These are phyloP conservation scores for Rhodosporidiobolus sp. DNA, from an alignment of 768 basidiomycete species.

Conservation along the genomic window DNA sequence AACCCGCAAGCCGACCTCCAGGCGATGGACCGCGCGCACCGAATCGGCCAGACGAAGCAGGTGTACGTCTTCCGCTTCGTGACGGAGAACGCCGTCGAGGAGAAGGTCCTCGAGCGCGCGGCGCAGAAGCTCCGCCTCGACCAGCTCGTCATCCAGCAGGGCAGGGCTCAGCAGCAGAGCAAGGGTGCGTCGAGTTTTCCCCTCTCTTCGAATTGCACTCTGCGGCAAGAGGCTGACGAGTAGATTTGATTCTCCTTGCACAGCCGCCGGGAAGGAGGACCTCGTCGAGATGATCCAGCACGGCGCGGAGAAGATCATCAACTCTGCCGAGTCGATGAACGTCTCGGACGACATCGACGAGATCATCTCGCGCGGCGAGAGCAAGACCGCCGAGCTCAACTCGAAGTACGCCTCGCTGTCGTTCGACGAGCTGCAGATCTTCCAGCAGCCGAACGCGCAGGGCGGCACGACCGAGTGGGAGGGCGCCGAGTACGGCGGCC, in stretches of 20 bases:
- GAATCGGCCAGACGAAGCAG: conserved; percentile 95
- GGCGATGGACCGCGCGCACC: conserved; percentile 77
- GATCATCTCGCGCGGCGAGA: conserved; percentile 86
- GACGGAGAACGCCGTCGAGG: conserved; percentile 91
- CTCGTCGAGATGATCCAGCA: conserved; percentile 97
- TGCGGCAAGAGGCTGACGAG: neutral
- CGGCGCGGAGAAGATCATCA: conserved; percentile 95
- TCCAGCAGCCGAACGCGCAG: conserved; percentile 61
- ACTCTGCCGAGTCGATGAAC: conserved; percentile 56
- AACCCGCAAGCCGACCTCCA: conserved; percentile 98
- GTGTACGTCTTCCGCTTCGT: conserved; percentile 97
- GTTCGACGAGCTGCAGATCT: conserved; percentile 92
- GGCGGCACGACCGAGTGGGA: conserved; percentile 43
- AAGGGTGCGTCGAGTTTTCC: conserved; percentile 59
- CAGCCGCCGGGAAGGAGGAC: conserved; percentile 91
- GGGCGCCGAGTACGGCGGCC: conserved; percentile 41
- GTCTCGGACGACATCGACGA: conserved; percentile 81
- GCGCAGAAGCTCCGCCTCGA: conserved; percentile 93
- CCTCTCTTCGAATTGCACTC: neutral
- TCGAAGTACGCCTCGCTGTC: conserved; percentile 89
- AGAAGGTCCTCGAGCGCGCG: conserved; percentile 88
- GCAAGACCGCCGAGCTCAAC: conserved; percentile 61
- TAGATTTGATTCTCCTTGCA: conserved; percentile 1
- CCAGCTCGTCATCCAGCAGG: conserved; percentile 95
- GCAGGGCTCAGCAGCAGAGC: conserved; percentile 65